phyloP scores from a whole-genome alignment of 1,284 basidiomycete genomes.

The Moniliella sp. region DNA sequence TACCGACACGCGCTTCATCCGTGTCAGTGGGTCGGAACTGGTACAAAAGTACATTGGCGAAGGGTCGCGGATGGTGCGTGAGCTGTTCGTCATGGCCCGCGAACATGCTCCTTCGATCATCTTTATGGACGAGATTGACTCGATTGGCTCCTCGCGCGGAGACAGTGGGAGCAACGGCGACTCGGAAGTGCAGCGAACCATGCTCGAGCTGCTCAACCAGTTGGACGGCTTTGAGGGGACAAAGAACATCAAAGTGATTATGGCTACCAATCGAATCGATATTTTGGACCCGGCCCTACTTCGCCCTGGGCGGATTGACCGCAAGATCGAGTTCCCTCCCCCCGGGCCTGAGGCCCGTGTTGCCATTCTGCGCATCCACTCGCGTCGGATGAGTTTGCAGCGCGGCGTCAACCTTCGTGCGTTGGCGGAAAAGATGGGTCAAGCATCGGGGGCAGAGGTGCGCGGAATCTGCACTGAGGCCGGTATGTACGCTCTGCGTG shows the following conservation, averaged over 20 bases:
- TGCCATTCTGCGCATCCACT: slow-evolving; percentile 86
- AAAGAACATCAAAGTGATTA: slow-evolving; percentile 96
- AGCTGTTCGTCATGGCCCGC: slow-evolving; percentile 93
- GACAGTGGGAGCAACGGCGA: slow-evolving; percentile 60
- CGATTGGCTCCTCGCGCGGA: slow-evolving; percentile 36
- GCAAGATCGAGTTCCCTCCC: slow-evolving; percentile 87
- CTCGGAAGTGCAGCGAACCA: slow-evolving; percentile 89
- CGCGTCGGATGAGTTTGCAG: slow-evolving; percentile 94
- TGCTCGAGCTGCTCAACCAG: slow-evolving; percentile 90
- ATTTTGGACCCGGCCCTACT: slow-evolving; percentile 85
- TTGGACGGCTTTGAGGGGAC: slow-evolving; percentile 90
- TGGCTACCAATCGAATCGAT: slow-evolving; percentile 96
- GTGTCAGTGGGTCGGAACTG: slow-evolving; percentile 78
- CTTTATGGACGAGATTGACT: slow-evolving; percentile 38
- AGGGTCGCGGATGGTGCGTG: slow-evolving; percentile 57
- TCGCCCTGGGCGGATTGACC: slow-evolving; percentile 85
- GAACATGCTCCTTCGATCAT: slow-evolving; percentile 98
- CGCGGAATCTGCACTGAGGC: slow-evolving; percentile 96
- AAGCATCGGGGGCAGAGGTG: slow-evolving; percentile 91
- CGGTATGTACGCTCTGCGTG: slow-evolving; percentile 88
- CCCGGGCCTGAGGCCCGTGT: slow-evolving; percentile 79
- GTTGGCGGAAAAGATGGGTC: slow-evolving; percentile 94
- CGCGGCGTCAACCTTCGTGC: slow-evolving; percentile 84
- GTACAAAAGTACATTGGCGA: slow-evolving; percentile 99
- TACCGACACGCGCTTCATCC: slow-evolving; percentile 92